phyloP scores from a whole-genome alignment of 768 basidiomycete species.

The Gelatoporia subvermispora region DNA sequence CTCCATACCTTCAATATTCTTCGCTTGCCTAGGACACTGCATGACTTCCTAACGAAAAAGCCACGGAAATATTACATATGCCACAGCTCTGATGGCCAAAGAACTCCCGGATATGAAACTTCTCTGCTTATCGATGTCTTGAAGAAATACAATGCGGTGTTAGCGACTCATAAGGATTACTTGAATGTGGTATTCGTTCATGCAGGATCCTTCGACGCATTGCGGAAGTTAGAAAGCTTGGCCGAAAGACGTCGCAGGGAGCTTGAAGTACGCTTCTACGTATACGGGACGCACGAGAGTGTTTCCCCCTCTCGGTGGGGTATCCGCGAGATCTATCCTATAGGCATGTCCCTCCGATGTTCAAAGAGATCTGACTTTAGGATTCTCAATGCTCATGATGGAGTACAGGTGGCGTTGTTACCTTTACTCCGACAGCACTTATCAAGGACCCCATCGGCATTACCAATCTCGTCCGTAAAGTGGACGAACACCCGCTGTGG shows the following conservation, averaged over 20 bases:
- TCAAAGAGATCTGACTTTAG: not conserved
- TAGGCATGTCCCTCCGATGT: slow-evolving; percentile 40
- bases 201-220: slow-evolving; percentile 44
- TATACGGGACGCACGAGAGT: slow-evolving; percentile 60
- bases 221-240: slow-evolving; percentile 47
- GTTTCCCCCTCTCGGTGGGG: slow-evolving; percentile 52
- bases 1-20: slow-evolving; percentile 33
- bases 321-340: slow-evolving; percentile 61
- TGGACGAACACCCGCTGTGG: slow-evolving; percentile 64
- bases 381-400: not conserved
- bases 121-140: slow-evolving; percentile 39
- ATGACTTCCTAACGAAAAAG: slow-evolving; percentile 38
- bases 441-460: slow-evolving; percentile 46
- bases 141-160: slow-evolving; percentile 35
- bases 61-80: slow-evolving; percentile 46
- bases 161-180: slow-evolving; percentile 34
- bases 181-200: slow-evolving; percentile 62
- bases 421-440: slow-evolving; percentile 63
- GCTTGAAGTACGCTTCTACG: slow-evolving; percentile 53
- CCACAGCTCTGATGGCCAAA: slow-evolving; percentile 29
- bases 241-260: slow-evolving; percentile 40
- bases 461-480: slow-evolving; percentile 41
- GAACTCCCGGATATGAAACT: slow-evolving; percentile 15
- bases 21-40: slow-evolving; percentile 42
- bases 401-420: slow-evolving; percentile 65